Base-by-base conservation (phyloP, 2,329 filamentous ascomycete species). In the Pyrenochaeta sp. region DNA sequence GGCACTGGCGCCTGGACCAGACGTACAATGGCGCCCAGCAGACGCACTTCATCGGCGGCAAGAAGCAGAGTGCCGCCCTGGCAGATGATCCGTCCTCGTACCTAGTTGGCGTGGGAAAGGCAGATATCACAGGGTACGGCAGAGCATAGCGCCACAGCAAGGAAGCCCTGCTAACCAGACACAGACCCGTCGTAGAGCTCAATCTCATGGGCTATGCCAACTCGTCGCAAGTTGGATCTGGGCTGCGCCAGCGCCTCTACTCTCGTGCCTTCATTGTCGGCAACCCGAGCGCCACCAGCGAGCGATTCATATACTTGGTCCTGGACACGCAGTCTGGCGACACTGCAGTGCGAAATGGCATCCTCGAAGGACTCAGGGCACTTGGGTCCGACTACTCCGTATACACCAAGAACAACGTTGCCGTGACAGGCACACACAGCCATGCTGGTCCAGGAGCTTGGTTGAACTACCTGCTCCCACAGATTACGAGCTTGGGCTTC, bases 201-300 rank as follows among this genome's bases (percentile, higher is more conserved):
- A 92, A 92, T 67, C 84, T 97, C 72, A 95, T 94, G 83, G 93
- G 93, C 56, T 97, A 97, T 79, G 94, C 94, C 29, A 90, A 93
- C 74, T 81, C 88, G n/a, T 85, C 85, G 36, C 94, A 98, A 78
- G 79, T 89, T 27, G 94, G 94, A 40, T 88, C 87, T 2, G 94
- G 94, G 18, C 80, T 98, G 45, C 88, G 93, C 43, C 94, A 98
- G 78, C 86, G 94, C 43, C 82, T 97, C 14, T 94, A 95, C 76
- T 92, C 92, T 33, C 87, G 94, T 45, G 90, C 94, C 29, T 98
- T 98, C 76, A 92, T 97, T 66, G 79, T 97, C 40, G 92, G 87
- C 44, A 85, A 90, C 67, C 80, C 86, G 4, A 78, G 84, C 33
- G 83, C 85, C 15, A 83, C 88, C 0, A 79, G 83, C 12, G 87